Evolutionary conservation across 345 rosid species (phyloP).

Genomic region (Diplotaxis tenuifolia): DNA sequence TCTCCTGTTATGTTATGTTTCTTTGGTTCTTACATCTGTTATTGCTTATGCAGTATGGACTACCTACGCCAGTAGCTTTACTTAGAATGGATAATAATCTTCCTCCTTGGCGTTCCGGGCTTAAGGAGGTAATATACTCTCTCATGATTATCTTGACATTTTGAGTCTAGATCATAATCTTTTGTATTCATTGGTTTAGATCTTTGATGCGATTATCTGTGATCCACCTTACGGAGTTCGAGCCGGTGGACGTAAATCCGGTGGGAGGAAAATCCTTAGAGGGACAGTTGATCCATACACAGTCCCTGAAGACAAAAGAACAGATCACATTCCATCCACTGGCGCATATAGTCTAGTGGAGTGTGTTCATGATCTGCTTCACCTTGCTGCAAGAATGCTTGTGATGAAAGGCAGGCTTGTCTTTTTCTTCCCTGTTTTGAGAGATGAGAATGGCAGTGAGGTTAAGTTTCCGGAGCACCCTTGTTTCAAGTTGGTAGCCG

Average conservation of each 20-base stretch:
- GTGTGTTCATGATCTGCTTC: constrained; percentile 87
- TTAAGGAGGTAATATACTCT: constrained; percentile 63
- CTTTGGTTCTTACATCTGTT: constrained; percentile 1
- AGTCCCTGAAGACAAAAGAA: constrained; percentile 87
- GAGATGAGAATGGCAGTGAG: constrained; percentile 57
- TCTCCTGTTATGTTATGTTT: background rate
- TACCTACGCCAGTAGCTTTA: constrained; percentile 77
- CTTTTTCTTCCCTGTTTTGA: constrained; percentile 74
- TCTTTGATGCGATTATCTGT: constrained; percentile 85
- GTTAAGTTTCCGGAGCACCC: constrained; percentile 69
- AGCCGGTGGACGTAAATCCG: constrained; percentile 95
- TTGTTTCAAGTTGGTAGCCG: constrained; percentile 67
- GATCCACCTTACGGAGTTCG: constrained; percentile 98
- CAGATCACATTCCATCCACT: constrained; percentile 87
- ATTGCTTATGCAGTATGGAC: constrained; percentile 65
- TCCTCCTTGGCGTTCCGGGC: constrained; percentile 92
- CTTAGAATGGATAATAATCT: constrained; percentile 89
- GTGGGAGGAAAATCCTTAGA: constrained; percentile 85
- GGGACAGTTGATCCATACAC: constrained; percentile 82
- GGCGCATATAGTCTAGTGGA: constrained; percentile 82
- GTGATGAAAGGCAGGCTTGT: constrained; percentile 88
- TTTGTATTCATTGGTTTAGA: constrained; percentile 38
- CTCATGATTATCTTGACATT: background rate
- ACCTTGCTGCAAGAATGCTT: constrained; percentile 87
- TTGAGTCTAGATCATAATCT: background rate